Evolutionary conservation across 257 asterid species (phyloP).

Genomic region (Petrea volubilis): DNA sequence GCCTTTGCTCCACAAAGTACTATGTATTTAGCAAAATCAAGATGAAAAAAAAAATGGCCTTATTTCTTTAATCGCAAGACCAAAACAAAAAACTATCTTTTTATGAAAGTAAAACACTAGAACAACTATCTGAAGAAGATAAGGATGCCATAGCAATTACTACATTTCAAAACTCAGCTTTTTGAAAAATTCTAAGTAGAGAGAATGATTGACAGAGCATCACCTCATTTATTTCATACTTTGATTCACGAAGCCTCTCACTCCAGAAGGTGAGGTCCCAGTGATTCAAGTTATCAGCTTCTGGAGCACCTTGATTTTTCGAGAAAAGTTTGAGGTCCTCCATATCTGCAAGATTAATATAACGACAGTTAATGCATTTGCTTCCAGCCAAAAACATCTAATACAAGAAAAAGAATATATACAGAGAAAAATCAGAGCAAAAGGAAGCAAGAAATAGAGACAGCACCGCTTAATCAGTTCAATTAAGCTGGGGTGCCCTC

Average conservation of each 20-base stretch:
- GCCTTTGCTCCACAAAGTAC: not conserved
- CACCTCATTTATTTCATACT: slow-evolving; percentile 94
- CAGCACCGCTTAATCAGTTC: not conserved
- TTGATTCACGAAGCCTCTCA: slow-evolving; percentile 94
- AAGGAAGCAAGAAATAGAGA: not conserved
- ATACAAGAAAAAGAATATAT: not conserved
- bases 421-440: not conserved
- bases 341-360: slow-evolving; percentile 55
- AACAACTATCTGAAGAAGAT: not conserved
- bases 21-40: not conserved
- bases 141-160: slow-evolving; percentile 13
- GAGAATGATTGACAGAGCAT: slow-evolving; percentile 7
- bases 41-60: not conserved
- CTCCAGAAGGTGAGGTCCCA: slow-evolving; percentile 95
- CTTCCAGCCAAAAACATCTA: slow-evolving; percentile 6
- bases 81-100: not conserved
- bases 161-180: not conserved
- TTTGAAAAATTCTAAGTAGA: not conserved
- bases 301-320: slow-evolving; percentile 80
- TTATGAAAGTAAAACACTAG: not conserved
- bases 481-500: not conserved
- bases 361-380: slow-evolving; percentile 16
- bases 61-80: not conserved
- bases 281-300: slow-evolving; percentile 76
- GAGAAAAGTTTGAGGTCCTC: slow-evolving; percentile 77